Evolutionary conservation across 2,329 filamentous ascomycete genomes (phyloP).

Genomic region (Arthrobotrys iridis): DNA sequence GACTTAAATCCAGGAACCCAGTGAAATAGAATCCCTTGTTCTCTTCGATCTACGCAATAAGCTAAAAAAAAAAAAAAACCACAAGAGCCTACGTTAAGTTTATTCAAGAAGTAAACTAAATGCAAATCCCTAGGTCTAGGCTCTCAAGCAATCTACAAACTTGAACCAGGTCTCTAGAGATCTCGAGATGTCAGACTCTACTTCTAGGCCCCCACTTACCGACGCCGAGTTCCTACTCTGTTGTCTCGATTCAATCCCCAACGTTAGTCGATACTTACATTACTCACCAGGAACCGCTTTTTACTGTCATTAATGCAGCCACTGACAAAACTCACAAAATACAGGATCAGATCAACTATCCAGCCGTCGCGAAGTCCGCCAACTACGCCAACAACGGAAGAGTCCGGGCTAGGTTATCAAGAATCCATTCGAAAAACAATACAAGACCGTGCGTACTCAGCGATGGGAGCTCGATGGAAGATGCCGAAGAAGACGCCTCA

Average conservation of each 20-base stretch:
- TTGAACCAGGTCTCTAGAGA: no score
- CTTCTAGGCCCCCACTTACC: neutral
- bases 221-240: constrained; percentile 28
- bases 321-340: no score
- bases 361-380: constrained; percentile 29
- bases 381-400: constrained; percentile 7
- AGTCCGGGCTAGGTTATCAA: constrained; percentile 15
- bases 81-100: no score
- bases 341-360: constrained; percentile 14
- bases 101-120: no score
- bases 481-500: neutral
- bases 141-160: no score
- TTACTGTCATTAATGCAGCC: neutral
- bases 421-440: constrained; percentile 3
- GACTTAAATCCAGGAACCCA: no score
- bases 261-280: neutral
- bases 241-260: constrained; percentile 9
- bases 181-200: no score
- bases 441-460: neutral
- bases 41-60: no score
- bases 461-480: neutral
- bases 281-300: neutral
- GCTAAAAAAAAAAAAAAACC: no score
- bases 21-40: no score
- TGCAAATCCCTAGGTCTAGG: no score